Evolutionary conservation across 2,329 filamentous ascomycete species (phyloP).

Genomic region (Phialocephala subalpina): DNA sequence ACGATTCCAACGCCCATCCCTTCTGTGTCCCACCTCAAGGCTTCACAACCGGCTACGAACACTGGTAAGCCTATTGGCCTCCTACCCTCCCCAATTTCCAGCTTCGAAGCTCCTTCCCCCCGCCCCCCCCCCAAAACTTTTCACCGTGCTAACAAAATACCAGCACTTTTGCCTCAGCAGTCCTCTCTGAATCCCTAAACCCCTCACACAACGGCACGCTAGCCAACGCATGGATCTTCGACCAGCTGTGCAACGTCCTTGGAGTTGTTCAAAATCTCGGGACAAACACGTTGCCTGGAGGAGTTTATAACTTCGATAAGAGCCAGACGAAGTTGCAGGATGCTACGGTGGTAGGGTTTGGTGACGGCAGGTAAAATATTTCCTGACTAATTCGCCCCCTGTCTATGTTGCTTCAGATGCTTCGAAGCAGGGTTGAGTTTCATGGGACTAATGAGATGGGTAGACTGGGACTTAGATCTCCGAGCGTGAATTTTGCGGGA

Average conservation of each 20-base stretch:
- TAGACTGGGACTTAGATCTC: neutral
- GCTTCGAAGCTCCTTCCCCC: neutral
- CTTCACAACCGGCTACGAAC: constrained; percentile 14
- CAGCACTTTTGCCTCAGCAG: constrained; percentile 3
- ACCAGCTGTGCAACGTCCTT: neutral
- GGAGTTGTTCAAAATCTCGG: neutral
- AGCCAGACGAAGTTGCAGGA: neutral
- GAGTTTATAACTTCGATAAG: neutral
- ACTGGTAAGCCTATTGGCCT: neutral
- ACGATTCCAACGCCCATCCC: neutral
- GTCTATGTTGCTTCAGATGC: too few relatives aligned
- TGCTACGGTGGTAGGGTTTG: neutral
- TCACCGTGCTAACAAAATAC: neutral
- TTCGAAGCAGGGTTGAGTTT: too few relatives aligned
- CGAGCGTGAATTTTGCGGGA: neutral
- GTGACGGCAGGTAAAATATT: too few relatives aligned
- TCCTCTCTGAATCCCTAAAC: neutral
- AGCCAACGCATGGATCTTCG: neutral
- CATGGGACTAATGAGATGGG: too few relatives aligned
- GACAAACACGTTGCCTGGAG: neutral
- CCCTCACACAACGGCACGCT: neutral
- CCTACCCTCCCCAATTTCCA: too few relatives aligned
- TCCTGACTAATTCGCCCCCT: too few relatives aligned
- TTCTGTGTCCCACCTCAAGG: neutral
- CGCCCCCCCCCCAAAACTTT: too few relatives aligned